Base-by-base conservation (phyloP, 805 yeast genomes). In the Saturnispora hagleri region DNA sequence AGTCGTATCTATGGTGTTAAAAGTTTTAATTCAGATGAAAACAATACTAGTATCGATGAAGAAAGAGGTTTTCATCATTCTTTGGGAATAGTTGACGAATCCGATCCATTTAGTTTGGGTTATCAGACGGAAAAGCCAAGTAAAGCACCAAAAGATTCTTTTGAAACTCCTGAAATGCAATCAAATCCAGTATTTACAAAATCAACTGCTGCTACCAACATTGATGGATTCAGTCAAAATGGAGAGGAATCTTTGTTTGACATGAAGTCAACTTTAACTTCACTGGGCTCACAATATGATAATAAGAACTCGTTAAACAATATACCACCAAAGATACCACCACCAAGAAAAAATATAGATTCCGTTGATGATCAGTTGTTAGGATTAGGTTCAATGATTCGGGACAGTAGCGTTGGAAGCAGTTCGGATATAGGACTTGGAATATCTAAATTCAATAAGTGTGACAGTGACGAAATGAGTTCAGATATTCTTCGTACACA, bases 291-390 rank as follows among this genome's bases (percentile, higher is more conserved):
- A 8, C 42, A 41, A 41, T 24, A 15, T 41, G 17, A 41, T 24
- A 41, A 5, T 22, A 41, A 15, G 12, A 17, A 24, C 24, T 20
- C 46, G 17, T 18, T 10, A 10, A 38, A 46, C 13, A 31, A 27
- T 20, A 38, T 18, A 31, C 40, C 47, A 36, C 34, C 40, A 42
- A 17, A 33, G 20, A 4, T 42, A n/a, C 64, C 64, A 17, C 54
- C 58, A 34, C 65, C 65, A 20, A 46, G 57, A 38, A 52, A 54
- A 31, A 50, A 26, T 17, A 8, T 26, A 28, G 46, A 46, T 35
- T 49, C 35, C 10, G 47, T 12, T 28, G 36, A 50, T 22, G 48
- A 44, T 24, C 52, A 50, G 45, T 27, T 50, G 15, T 10, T 50
- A 18, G 48, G 52, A 10, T 22, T 50, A 6, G 24, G 52, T 2